Evolutionary conservation across 2,329 filamentous ascomycete genomes (phyloP).

Genomic region (Ascochyta pisi): DNA sequence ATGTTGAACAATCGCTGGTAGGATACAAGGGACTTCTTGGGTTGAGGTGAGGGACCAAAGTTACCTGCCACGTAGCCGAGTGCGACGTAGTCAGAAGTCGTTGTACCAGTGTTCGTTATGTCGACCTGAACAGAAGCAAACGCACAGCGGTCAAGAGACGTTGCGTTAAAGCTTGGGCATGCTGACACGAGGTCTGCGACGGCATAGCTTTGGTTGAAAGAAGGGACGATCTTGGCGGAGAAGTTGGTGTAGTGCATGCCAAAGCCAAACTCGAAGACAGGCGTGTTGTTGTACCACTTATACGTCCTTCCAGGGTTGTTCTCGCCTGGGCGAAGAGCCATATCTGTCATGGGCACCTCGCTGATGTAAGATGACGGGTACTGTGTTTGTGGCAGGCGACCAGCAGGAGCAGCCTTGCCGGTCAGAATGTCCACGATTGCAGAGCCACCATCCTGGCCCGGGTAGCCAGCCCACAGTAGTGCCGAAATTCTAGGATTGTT

Average conservation of each 20-base stretch:
- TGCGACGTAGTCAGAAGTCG: constrained; percentile 61
- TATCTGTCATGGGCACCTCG: constrained; percentile 63
- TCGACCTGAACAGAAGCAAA: constrained; percentile 52
- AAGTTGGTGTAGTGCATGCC: constrained; percentile 68
- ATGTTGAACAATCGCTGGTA: constrained; percentile 58
- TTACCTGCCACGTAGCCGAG: constrained; percentile 59
- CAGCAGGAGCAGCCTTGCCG: constrained; percentile 61
- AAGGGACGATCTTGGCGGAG: constrained; percentile 29
- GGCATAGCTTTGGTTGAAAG: constrained; percentile 21
- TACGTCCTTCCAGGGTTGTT: constrained; percentile 64
- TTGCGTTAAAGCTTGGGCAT: constrained; percentile 42
- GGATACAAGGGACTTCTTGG: constrained; percentile 60
- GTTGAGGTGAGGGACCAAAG: constrained; percentile 59
- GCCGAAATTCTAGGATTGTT: constrained; percentile 58
- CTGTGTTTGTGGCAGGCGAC: constrained; percentile 63
- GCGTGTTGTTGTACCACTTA: constrained; percentile 61
- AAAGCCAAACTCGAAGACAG: constrained; percentile 62
- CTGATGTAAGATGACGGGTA: constrained; percentile 62
- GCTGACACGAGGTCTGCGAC: constrained; percentile 29
- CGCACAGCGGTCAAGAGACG: constrained; percentile 48
- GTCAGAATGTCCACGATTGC: constrained; percentile 64
- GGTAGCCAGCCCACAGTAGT: constrained; percentile 66
- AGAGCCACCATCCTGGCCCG: constrained; percentile 65
- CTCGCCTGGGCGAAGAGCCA: constrained; percentile 59
- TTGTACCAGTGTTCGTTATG: constrained; percentile 57